Evolutionary conservation across 108 stramenopile species (phyloP).

Genomic region (Skeletonema menzelii): DNA sequence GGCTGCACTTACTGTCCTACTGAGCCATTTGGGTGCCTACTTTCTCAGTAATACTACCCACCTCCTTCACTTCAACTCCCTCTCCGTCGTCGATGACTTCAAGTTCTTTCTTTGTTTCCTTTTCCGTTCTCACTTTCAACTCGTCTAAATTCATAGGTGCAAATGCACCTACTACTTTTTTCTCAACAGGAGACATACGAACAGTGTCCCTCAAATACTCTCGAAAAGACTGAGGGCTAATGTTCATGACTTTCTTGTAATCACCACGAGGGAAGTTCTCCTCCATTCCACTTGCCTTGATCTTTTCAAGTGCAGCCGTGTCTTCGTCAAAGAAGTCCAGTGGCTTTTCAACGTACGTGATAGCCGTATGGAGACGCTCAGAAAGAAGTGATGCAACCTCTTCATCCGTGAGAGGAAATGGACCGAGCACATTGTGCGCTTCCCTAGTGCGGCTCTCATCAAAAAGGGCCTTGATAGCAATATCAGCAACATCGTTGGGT

Average conservation of each 20-base stretch:
- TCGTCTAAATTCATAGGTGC: neutral
- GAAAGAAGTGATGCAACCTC: conserved; percentile 40
- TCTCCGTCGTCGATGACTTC: neutral
- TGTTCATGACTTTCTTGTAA: conserved; percentile 31
- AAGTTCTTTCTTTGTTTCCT: neutral
- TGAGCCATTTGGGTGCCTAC: neutral
- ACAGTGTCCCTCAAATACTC: conserved; percentile 27
- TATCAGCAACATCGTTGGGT: conserved; percentile 53
- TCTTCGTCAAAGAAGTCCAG: conserved; percentile 15
- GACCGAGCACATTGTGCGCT: conserved; percentile 31
- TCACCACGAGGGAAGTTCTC: conserved; percentile 37
- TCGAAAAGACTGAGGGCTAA: conserved; percentile 33
- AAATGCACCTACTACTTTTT: conserved; percentile 1
- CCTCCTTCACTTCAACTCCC: neutral
- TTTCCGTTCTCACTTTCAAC: neutral
- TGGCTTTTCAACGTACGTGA: conserved; percentile 46
- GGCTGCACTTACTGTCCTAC: neutral
- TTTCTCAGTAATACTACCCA: neutral
- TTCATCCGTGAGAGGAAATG: conserved; percentile 39
- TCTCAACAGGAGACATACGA: conserved; percentile 26
- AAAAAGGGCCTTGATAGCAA: conserved; percentile 32
- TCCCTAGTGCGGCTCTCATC: conserved; percentile 29
- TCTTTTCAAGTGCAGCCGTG: conserved; percentile 34
- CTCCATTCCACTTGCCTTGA: conserved; percentile 52
- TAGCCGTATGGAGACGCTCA: conserved; percentile 24